Evolutionary conservation across 345 rosid species (phyloP), one percentile per base, ranked within the genome.

Genomic region (Arabidopsis suecica): DNA sequence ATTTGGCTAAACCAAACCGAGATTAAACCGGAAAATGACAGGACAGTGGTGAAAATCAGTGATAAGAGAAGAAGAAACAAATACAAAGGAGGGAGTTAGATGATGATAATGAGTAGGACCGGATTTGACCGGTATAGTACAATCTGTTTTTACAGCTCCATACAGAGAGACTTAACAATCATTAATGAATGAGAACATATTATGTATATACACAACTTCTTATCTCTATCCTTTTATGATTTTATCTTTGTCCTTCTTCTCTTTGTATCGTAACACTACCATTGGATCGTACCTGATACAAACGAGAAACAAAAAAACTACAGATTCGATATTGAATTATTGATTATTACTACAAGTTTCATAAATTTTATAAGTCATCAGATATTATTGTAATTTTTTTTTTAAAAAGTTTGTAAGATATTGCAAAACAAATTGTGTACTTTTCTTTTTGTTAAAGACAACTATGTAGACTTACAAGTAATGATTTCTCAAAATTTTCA

Each of bases 81-180:
- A 54, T 60, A 41, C 58, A 48, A 48, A 37, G 59, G 51, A 37
- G 59, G 51, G 60, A 18, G 64, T 32, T 42, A 22, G 38, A 50
- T 40, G 5, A 23, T 22, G n/a, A 22, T 23, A 37, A 3, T 12
- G 54, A 68, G 80, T 69, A 69, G 58, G 75, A 69, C 75, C 34
- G 59, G 75, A 68, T 41, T 68, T 61, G 71, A 76, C 70, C 65
- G 65, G 75, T 76, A 76, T 69, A 54, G 80, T 69, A 76, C 80
- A 62, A 59, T 34, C 69, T 69, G 75, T 34, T 76, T 67, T 57
- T 49, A 60, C 61, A 41, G 49, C 61, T 22, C 32, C 23, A 57
- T 50, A 49, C 68, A 37, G 68, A 75, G 48, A 37, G 48, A 37
- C 50, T 30, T 32, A 36, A 69, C 64, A 76, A 76, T 69, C 75